Base-by-base conservation (phyloP, 192 early-diverging fungal genomes). In the Tieghemiomyces parasiticus region DNA sequence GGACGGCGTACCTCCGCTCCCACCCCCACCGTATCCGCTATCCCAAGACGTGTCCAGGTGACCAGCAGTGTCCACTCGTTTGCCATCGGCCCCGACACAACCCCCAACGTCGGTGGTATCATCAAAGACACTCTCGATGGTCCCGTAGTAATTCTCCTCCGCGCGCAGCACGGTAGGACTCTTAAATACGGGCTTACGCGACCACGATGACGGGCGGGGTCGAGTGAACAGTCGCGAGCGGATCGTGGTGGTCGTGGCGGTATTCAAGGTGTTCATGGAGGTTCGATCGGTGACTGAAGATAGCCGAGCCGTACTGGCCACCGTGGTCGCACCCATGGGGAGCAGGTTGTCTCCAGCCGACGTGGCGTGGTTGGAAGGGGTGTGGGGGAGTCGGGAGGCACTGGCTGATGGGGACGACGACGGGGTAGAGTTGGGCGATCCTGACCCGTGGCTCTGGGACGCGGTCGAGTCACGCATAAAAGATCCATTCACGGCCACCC, bases 141-240 rank as follows among this genome's bases (percentile, higher is more conserved):
- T 20, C 16, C 26, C 50, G 22, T 52, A 14, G 26, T 29, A 52
- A 28, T 25, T 14, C 2, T 13, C 50, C 24, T 52, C 20, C 20
- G 50, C 50, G 14, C 30, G 50, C 26, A 52, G 50, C 2, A 52
- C 50, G 20, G 30, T 30, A 16, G 50, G 50, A 24, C 50, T 52
- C 26, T 52, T 52, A 25, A 52, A 52, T 25, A 52, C 24, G 26
- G 50, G 50, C 26, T 52, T 52, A 2, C 26, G 16, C 2, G 50
- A 24, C 30, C 50, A 30, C 22, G 30, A 52, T 2, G 50, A 25
- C 24, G 26, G 50, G 2, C 50, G 50, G 24, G 24, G 26, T 13
- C 50, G 24, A 13, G 14, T 13, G 8, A 52, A 52, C 24, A 52
- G 1, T 2, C 1, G 19, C 6, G 50, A 25, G 24, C 50, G 50